phyloP scores from a whole-genome alignment of 176 grass and related monocot genomes.

The Raddia guianensis region DNA sequence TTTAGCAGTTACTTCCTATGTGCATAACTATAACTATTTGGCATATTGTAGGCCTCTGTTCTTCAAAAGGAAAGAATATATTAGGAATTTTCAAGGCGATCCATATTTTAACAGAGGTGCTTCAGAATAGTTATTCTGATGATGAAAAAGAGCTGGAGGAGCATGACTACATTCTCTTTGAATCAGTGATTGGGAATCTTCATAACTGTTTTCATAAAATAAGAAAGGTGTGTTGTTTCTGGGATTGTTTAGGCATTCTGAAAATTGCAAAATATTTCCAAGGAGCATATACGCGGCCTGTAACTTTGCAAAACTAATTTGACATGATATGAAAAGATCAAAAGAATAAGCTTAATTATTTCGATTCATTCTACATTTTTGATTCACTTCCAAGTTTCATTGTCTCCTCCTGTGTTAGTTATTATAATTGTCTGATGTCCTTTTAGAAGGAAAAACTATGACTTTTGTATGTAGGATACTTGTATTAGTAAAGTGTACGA shows the following conservation, averaged over 20 bases:
- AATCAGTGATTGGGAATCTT: constrained; percentile 52
- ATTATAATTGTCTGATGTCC: neutral
- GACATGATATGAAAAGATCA: constrained; percentile 14
- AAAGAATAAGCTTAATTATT: constrained; percentile 21
- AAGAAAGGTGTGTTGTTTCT: constrained; percentile 44
- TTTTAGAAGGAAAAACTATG: constrained; percentile 10
- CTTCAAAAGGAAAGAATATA: constrained; percentile 25
- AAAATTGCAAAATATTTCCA: constrained; percentile 31
- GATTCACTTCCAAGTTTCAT: constrained; percentile 13
- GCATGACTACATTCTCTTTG: constrained; percentile 36
- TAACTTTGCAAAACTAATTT: constrained; percentile 36
- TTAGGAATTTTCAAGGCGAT: constrained; percentile 44
- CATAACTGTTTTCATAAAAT: constrained; percentile 41
- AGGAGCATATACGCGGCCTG: neutral
- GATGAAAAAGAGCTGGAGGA: constrained; percentile 44
- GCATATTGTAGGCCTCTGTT: constrained; percentile 41
- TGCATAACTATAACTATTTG: constrained; percentile 6
- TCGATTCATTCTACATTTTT: constrained; percentile 19
- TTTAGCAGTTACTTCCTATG: constrained; percentile 10
- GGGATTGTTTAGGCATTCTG: neutral
- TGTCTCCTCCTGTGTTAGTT: constrained; percentile 19
- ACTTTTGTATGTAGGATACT: neutral
- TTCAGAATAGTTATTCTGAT: constrained; percentile 34
- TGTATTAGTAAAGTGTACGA: neutral
- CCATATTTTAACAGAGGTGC: constrained; percentile 37